Evolutionary conservation across 2,329 filamentous ascomycete genomes (phyloP).

Genomic region (Dryadomyces quercus-mongolicae): DNA sequence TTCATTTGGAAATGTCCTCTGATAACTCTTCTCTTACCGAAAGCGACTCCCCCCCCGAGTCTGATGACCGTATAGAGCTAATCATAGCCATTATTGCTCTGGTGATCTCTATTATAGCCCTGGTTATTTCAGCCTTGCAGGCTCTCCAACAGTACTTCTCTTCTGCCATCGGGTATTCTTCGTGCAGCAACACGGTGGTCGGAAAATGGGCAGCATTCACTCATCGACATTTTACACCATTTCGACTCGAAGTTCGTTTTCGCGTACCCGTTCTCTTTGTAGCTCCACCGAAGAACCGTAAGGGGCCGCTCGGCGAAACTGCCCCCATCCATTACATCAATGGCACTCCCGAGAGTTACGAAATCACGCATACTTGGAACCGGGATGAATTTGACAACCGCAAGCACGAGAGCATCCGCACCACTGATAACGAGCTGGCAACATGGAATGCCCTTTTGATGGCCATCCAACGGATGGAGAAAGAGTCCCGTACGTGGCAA

Average conservation of each 20-base stretch:
- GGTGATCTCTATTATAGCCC: slow-evolving; percentile 32
- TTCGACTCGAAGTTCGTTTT: slow-evolving; percentile 37
- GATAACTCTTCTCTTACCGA: neutral
- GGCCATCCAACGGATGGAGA: slow-evolving; percentile 37
- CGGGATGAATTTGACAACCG: slow-evolving; percentile 10
- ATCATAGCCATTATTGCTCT: slow-evolving; percentile 30
- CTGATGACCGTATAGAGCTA: slow-evolving; percentile 14
- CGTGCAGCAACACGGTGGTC: slow-evolving; percentile 34
- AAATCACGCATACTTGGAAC: slow-evolving; percentile 8
- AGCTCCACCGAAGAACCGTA: slow-evolving; percentile 26
- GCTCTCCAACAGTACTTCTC: slow-evolving; percentile 37
- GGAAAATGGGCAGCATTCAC: slow-evolving; percentile 31
- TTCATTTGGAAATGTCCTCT: neutral
- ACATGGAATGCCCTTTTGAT: slow-evolving; percentile 40
- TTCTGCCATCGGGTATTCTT: slow-evolving; percentile 34
- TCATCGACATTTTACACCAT: slow-evolving; percentile 24
- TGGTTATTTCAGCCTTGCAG: slow-evolving; percentile 32
- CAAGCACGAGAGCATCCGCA: slow-evolving; percentile 27
- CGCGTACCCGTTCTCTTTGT: slow-evolving; percentile 37
- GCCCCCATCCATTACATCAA: slow-evolving; percentile 24
- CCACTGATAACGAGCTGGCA: slow-evolving; percentile 42
- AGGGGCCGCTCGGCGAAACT: slow-evolving; percentile 19
- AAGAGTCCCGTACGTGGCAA: slow-evolving; percentile 34
- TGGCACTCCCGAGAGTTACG: slow-evolving; percentile 23
- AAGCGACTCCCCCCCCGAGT: neutral